phyloP scores from a whole-genome alignment of 495 filamentous ascomycete species.

The Penicillium steckii region DNA sequence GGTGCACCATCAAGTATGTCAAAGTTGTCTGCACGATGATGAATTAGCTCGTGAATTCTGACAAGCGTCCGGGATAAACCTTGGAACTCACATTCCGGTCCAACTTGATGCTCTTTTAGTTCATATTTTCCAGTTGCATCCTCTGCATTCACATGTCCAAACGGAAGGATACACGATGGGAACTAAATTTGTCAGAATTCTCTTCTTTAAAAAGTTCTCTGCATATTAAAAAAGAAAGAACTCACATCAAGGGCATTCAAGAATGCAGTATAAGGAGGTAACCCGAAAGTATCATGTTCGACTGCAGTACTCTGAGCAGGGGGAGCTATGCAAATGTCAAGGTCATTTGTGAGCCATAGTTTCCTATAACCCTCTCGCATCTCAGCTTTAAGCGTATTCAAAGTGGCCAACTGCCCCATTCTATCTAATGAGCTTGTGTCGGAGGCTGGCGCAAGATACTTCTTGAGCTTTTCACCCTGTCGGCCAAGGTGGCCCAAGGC shows the following conservation, averaged over 20 bases:
- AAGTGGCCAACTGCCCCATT: slow-evolving; percentile 15
- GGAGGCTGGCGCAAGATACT: neutral
- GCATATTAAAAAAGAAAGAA: neutral
- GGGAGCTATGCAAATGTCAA: slow-evolving; percentile 43
- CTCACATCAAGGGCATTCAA: slow-evolving; percentile 47
- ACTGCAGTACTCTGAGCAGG: slow-evolving; percentile 42
- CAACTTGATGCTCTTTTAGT: slow-evolving; percentile 11
- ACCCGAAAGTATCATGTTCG: slow-evolving; percentile 44
- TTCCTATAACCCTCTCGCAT: slow-evolving; percentile 28
- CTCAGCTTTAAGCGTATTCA: slow-evolving; percentile 16
- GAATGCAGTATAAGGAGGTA: slow-evolving; percentile 40
- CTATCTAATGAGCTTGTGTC: slow-evolving; percentile 14
- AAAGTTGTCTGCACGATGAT: slow-evolving; percentile 13
- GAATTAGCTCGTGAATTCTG: neutral
- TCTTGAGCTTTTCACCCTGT: slow-evolving; percentile 1
- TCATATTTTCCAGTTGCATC: slow-evolving; percentile 14
- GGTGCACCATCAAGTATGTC: slow-evolving; percentile 19
- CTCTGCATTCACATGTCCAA: slow-evolving; percentile 11
- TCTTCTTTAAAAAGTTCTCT: neutral
- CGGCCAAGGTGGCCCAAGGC: slow-evolving; percentile 9
- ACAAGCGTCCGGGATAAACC: neutral
- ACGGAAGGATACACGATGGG: slow-evolving; percentile 32
- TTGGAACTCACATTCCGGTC: slow-evolving; percentile 12
- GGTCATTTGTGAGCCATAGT: slow-evolving; percentile 28
- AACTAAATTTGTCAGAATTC: slow-evolving; percentile 18